Base-by-base conservation (phyloP, 768 basidiomycete species). In the Mycena epipterygia region DNA sequence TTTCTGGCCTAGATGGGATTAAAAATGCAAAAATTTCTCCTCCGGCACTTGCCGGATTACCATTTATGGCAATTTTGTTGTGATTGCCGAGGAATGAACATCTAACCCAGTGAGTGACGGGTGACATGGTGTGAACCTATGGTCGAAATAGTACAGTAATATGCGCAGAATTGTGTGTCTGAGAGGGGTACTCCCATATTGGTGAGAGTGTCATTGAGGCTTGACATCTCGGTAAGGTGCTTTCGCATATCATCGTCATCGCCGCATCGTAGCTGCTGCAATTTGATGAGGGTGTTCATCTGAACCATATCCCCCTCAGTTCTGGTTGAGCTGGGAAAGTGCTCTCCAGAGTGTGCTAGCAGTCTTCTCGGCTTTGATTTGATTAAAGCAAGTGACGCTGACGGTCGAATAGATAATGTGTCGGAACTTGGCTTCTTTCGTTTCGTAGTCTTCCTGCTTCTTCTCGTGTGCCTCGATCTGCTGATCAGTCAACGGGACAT, bases 301-400 rank as follows among this genome's bases (percentile, higher is more conserved):
- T 59, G 58, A 29, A 58, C 56, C 56, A 58, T 58, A 25, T 58
- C 56, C 14, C n/a, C 56, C 56, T 42, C 41, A 9, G 25, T 58
- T 17, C 37, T 58, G 29, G 39, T 58, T 58, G 56, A 58, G 56
- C 17, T 39, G 17, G 25, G 11, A 8, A 13, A 58, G 56, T 25
- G 41, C 42, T 17, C 14, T 3, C 56, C 56, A 58, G 25, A 58
- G 7, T 30, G 17, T 9, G 32, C 29, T 29, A 55, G 53, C 53
- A 35, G 53, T 35, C 4, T 17, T 7, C 12, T 41, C 35, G 19
- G 13, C 37, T 25, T 57, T 57, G 0, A 57, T 35, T 39, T 57
- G 55, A 19, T 21, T 25, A 21, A 57, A 57, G 25, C 55, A 12
- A 3, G 37, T 57, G 8, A 37, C 13, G 55, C 55, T 57, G 55